These are phyloP conservation scores for Xylariaceae sp. DNA, from an alignment of 2,329 filamentous ascomycete species.

Conservation along the genomic window DNA sequence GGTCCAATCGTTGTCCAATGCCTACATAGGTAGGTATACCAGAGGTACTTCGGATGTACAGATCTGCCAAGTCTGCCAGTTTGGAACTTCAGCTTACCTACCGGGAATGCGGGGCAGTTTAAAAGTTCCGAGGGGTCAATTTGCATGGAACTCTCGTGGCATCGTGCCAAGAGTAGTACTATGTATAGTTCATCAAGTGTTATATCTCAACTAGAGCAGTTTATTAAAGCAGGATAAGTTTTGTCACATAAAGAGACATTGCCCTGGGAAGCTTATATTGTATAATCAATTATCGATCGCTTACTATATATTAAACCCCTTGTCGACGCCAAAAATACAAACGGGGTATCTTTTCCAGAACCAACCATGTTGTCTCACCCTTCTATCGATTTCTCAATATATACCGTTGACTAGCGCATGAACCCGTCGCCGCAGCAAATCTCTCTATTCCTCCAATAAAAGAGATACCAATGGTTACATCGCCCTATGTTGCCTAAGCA, in stretches of 20 bases:
- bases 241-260: not conserved
- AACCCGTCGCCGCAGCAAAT: not conserved
- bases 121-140: constrained; percentile 2
- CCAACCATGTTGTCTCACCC: constrained; percentile 5
- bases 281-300: not conserved
- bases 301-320: not conserved
- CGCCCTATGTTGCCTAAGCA: constrained; percentile 37
- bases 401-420: not conserved
- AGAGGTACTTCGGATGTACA: too few relatives aligned
- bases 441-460: constrained; percentile 7
- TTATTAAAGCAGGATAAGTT: too few relatives aligned
- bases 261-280: not conserved
- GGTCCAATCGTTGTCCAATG: too few relatives aligned
- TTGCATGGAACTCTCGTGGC: too few relatives aligned
- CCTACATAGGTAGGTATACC: too few relatives aligned
- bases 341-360: constrained; percentile 25
- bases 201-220: too few relatives aligned
- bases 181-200: too few relatives aligned
- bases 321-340: constrained; percentile 25
- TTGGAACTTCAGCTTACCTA: not conserved
- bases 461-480: constrained; percentile 7
- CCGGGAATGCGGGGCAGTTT: constrained; percentile 20
- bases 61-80: too few relatives aligned
- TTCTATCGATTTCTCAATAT: not conserved
- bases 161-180: too few relatives aligned